Evolutionary conservation across 2,329 filamentous ascomycete species (phyloP), one percentile per base, ranked within the genome.

Genomic region (Xylariaceae sp.): DNA sequence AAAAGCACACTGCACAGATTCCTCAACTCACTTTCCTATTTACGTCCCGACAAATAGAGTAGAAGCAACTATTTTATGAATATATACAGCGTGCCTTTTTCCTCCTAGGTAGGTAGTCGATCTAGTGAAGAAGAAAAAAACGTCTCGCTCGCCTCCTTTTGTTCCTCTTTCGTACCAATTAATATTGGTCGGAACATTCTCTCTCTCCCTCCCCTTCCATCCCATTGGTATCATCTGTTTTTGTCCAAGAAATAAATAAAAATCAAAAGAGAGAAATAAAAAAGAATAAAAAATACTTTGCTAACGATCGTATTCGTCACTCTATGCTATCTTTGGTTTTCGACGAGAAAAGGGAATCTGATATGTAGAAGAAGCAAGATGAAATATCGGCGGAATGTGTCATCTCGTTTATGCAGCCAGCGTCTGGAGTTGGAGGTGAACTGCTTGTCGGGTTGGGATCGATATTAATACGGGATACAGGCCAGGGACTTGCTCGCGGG

Each of bases 361-460:
- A n/a, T 17, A 56, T 54, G 55, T 15, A 53, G 49, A 62, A 58
- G 51, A 57, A 53, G 34, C 45, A 62, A 55, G 35, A 47, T 59
- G 44, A 30, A 54, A 35, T 50, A 37, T 56, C 18, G 48, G 53
- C 23, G 23, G 23, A 30, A 30, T 6, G 62, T 53, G 48, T 37
- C 42, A 34, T 45, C 45, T 59, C 35, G 50, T 57, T 51, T 45
- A 30, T 30, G 23, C 23, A 30, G 23, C 23, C 23, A 30, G 56
- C 42, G 39, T 35, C 53, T 15, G 13, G 17, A 30, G 23, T 30
- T 57, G 56, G 39, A 55, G 44, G 44, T 2, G 35, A 56, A 2
- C 47, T 55, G 13, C n/a, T 57, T 13, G 17, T 11, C 47, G 15
- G 50, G 44, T 17, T 30, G 3, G 23, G 47, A 47, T 59, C 15